Base-by-base conservation (phyloP, 257 asterid genomes). In the Linaria vulgaris region DNA sequence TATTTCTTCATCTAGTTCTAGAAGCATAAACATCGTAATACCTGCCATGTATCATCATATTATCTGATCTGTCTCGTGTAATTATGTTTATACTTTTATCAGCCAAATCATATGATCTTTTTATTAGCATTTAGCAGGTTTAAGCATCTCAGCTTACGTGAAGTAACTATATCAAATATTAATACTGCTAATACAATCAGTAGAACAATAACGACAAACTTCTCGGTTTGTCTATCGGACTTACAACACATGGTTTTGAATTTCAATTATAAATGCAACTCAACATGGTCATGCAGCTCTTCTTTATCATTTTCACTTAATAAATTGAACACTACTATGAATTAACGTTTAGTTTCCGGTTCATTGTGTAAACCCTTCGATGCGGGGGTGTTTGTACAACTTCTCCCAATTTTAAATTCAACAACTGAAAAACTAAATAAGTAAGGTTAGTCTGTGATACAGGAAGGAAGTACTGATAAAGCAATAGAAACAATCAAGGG, bases 401-500 rank as follows among this genome's bases (percentile, higher is more conserved):
- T 59, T 3, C 57, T 11, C 19, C 57, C 37, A n/a, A 43, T 7
- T 39, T 21, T 19, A 6, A 37, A 34, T 17, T 20, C 25, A 17
- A 25, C 6, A 38, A 38, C 44, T 20, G 43, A 60, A 54, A 12
- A 56, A 30, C 37, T 34, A 49, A 59, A 68, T 17, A 64, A 49
- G 0, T 9, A 44, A 2, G 45, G 25, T 39, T 14, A 25, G 3
- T 56, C 14, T 37, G 16, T 37, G 24, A 4, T 37, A 31, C 17
- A 16, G 14, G 16, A 34, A 11, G 37, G 15, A 13, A 56, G 12
- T 30, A 31, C 6, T 27, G 14, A 56, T 31, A 31, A 25, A 56
- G 21, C 5, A 56, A 56, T n/a, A 34, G 48, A 60, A 25, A 56
- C 44, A 66, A 17, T 43, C 46, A 62, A 64, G 62, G 59, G 48